These are phyloP conservation scores for Davidsoniella neocaledoniae DNA, from an alignment of 2,329 filamentous ascomycete species.

Conservation along the genomic window DNA sequence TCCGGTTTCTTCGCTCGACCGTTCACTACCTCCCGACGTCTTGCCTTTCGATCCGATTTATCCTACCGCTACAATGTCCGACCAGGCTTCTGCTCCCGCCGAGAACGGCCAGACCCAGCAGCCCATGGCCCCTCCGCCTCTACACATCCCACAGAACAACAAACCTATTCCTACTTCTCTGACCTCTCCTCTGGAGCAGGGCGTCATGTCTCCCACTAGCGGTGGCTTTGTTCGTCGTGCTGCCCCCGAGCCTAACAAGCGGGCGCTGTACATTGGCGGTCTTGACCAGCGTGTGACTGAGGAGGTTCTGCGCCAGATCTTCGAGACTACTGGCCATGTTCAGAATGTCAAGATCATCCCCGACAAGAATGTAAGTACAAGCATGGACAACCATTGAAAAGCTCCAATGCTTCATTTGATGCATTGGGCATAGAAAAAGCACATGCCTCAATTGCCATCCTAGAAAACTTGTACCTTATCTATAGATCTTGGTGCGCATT, in stretches of 20 bases:
- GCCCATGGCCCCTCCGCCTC: constrained; percentile 80
- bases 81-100: constrained; percentile 23
- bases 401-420: not conserved
- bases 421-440: not conserved
- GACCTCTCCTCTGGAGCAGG: constrained; percentile 65
- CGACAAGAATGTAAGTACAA: constrained; percentile 81
- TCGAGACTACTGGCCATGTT: constrained; percentile 96
- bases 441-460: too few relatives aligned
- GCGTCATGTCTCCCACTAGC: constrained; percentile 70
- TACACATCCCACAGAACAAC: constrained; percentile 90
- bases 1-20: not conserved
- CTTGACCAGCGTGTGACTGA: constrained; percentile 90
- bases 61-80: constrained; percentile 46
- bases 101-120: constrained; percentile 59
- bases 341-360: constrained; percentile 99
- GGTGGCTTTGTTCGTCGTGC: constrained; percentile 73
- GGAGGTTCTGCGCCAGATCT: constrained; percentile 91
- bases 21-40: constrained; percentile 9
- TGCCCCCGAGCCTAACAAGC: constrained; percentile 95
- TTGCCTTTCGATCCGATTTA: constrained; percentile 1
- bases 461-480: too few relatives aligned
- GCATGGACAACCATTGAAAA: too few relatives aligned
- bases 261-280: constrained; percentile 88
- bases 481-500: too few relatives aligned
- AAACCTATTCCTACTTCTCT: constrained; percentile 90